phyloP scores from a whole-genome alignment of 2,329 filamentous ascomycete genomes.

The Microdochium bolleyi region DNA sequence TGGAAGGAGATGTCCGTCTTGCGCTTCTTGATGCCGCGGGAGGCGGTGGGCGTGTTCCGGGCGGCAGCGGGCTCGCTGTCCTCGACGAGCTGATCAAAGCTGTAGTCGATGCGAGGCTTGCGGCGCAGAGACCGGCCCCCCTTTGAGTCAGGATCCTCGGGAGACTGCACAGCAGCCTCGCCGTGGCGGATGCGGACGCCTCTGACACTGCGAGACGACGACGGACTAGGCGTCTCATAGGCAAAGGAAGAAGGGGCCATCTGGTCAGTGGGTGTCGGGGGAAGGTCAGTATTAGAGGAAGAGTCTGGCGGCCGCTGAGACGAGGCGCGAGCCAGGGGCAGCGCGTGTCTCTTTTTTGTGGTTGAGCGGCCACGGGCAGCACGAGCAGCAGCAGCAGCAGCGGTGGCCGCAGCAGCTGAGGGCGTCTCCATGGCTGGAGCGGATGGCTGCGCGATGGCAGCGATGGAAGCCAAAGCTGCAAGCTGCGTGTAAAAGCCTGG shows the following conservation, averaged over 20 bases:
- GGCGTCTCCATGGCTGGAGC: not conserved
- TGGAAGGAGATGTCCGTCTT: constrained; percentile 14
- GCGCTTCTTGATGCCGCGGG: constrained; percentile 19
- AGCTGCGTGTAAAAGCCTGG: constrained; percentile 5
- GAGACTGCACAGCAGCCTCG: constrained; percentile 24
- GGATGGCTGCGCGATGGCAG: not conserved
- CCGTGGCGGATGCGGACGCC: constrained; percentile 31
- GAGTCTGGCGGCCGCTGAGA: constrained; percentile 11
- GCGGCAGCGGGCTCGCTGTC: constrained; percentile 25
- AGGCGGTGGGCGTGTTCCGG: constrained; percentile 13
- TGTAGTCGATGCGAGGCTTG: constrained; percentile 49
- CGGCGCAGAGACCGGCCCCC: constrained; percentile 52
- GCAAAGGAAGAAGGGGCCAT: constrained; percentile 14
- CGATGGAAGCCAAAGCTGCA: not conserved
- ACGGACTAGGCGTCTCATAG: constrained; percentile 19
- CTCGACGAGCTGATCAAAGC: constrained; percentile 42
- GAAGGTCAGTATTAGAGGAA: constrained; percentile 5
- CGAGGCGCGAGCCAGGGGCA: constrained; percentile 9
- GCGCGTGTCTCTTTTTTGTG: constrained; percentile 16
- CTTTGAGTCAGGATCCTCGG: constrained; percentile 42
- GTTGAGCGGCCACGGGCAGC: constrained; percentile 14
- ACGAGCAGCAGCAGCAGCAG: constrained; percentile 17
- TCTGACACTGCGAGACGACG: constrained; percentile 28
- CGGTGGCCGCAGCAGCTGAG: constrained; percentile 4
- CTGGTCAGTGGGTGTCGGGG: constrained; percentile 6